phyloP scores from a whole-genome alignment of 352 stramenopile genomes.

The Globisporangium megalacanthum region DNA sequence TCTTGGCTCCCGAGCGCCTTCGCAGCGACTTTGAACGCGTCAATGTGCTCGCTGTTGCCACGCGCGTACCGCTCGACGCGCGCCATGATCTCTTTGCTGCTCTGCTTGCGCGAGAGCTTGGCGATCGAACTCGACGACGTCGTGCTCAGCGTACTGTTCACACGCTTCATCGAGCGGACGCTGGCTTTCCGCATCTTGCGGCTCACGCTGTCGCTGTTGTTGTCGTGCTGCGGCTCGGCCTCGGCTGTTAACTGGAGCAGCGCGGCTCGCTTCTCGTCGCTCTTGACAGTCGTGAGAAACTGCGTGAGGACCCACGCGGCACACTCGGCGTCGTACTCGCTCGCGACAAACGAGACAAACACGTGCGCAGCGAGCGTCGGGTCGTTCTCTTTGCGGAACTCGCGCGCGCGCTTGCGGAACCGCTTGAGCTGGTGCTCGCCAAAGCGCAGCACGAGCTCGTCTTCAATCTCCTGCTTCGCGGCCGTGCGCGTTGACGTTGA shows the following conservation, averaged over 20 bases:
- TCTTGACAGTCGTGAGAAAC: constrained; percentile 52
- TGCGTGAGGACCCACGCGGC: constrained; percentile 45
- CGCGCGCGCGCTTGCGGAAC: constrained; percentile 63
- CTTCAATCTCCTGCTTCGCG: constrained; percentile 64
- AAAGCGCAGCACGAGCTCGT: constrained; percentile 40
- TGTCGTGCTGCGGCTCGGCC: constrained; percentile 2
- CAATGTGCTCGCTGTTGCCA: constrained; percentile 38
- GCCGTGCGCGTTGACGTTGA: constrained; percentile 23
- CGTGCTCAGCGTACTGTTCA: constrained; percentile 11
- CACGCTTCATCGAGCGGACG: constrained; percentile 27
- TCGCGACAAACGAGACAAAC: constrained; percentile 48
- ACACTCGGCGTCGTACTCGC: constrained; percentile 52
- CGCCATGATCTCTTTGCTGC: constrained; percentile 62
- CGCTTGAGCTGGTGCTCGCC: constrained; percentile 51
- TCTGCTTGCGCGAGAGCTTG: constrained; percentile 47
- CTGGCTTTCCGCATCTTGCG: constrained; percentile 40
- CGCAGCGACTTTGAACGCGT: constrained; percentile 60
- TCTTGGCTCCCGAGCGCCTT: constrained; percentile 67
- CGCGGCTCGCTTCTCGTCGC: constrained; percentile 42
- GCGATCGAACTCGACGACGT: not conserved
- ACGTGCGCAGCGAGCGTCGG: constrained; percentile 29
- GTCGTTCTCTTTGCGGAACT: constrained; percentile 73
- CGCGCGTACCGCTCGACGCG: constrained; percentile 49
- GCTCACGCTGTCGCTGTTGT: constrained; percentile 19
- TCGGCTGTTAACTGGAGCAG: constrained; percentile 28